Percentiles rank a stretch among this genome's conserved stretches.
Conservation (phyloP, 164 flowering plant genomes). For the Warburgia ugandensis region DNA sequence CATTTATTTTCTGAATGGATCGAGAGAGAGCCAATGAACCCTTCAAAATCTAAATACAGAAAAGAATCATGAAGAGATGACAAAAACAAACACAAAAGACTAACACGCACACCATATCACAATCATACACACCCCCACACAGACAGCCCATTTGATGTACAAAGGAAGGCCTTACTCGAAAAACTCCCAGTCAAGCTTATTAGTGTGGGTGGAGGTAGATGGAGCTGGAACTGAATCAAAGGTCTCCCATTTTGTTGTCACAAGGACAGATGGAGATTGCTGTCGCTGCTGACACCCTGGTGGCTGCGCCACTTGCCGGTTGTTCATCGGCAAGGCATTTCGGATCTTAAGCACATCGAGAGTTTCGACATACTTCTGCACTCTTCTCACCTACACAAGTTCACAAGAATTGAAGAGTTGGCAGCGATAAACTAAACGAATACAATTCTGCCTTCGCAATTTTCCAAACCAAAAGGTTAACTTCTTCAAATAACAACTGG, state of each 20-base stretch:
- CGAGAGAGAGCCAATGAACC: too few relatives aligned
- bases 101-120: too few relatives aligned
- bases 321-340: slow-evolving; percentile 35
- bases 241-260: slow-evolving; percentile 84
- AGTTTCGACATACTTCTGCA: slow-evolving; percentile 80
- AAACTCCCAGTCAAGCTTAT: slow-evolving; percentile 29
- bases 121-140: too few relatives aligned
- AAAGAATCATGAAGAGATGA: too few relatives aligned
- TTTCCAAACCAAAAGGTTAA: too few relatives aligned
- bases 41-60: too few relatives aligned
- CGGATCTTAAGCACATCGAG: slow-evolving; percentile 56
- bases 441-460: too few relatives aligned
- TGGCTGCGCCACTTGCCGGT: slow-evolving; percentile 15
- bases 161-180: slow-evolving; percentile 30
- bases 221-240: slow-evolving; percentile 19
- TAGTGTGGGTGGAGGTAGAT: slow-evolving; percentile 10
- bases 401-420: background rate
- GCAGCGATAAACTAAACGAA: too few relatives aligned
- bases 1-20: too few relatives aligned
- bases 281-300: slow-evolving; percentile 13
- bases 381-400: slow-evolving; percentile 58
- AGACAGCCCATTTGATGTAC: too few relatives aligned
- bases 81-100: too few relatives aligned
- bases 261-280: slow-evolving; percentile 40
- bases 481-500: too few relatives aligned